These are phyloP conservation scores for Allium sativum DNA, from an alignment of 106 monocot species.

Conservation along the genomic window DNA sequence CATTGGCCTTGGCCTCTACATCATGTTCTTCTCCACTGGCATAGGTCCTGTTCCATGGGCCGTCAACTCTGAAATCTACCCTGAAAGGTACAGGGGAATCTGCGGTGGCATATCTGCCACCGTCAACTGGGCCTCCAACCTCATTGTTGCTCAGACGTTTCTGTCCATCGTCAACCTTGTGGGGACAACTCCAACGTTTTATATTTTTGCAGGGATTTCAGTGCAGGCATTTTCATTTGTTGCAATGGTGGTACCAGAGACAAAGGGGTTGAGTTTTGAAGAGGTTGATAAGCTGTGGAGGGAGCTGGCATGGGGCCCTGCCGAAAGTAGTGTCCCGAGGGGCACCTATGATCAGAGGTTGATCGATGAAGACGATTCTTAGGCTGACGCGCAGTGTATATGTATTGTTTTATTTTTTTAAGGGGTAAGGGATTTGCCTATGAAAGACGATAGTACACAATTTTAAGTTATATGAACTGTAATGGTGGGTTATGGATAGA, in stretches of 20 bases:
- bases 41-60: slow-evolving; percentile 99
- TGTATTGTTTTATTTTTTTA: too few relatives aligned
- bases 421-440: too few relatives aligned
- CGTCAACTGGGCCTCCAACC: slow-evolving; percentile 86
- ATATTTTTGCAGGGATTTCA: slow-evolving; percentile 50
- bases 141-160: slow-evolving; percentile 83
- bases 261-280: slow-evolving; percentile 81
- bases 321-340: neutral
- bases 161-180: slow-evolving; percentile 43
- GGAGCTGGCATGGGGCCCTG: slow-evolving; percentile 59
- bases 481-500: too few relatives aligned
- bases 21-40: slow-evolving; percentile 71
- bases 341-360: slow-evolving; percentile 9
- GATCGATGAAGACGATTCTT: slow-evolving; percentile 14
- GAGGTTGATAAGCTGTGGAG: slow-evolving; percentile 88
- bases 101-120: slow-evolving; percentile 95
- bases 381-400: neutral
- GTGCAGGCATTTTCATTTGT: slow-evolving; percentile 71
- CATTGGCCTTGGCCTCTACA: slow-evolving; percentile 72
- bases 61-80: slow-evolving; percentile 94
- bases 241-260: slow-evolving; percentile 58
- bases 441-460: too few relatives aligned
- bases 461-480: too few relatives aligned
- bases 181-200: slow-evolving; percentile 59
- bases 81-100: slow-evolving; percentile 68